Base-by-base conservation (phyloP, 768 basidiomycete genomes). In the Boletus rex-veris region DNA sequence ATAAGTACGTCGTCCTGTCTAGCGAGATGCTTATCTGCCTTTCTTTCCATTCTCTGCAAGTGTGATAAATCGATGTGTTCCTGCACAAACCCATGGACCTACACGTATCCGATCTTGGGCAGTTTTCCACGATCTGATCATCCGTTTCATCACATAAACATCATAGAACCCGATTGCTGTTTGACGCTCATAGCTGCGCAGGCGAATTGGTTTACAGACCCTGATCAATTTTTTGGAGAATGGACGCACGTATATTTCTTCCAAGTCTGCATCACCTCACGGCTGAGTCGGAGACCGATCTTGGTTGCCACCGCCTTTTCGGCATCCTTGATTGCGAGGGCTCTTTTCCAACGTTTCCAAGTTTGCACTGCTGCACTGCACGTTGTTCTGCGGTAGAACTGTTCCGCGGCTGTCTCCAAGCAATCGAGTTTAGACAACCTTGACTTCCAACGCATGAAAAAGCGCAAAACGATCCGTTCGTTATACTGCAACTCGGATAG, bases 261-360 rank as follows among this genome's bases (percentile, higher is more conserved):
- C 90, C 90, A 92, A 18, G 65, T 55, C 47, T 74, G 70, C 63
- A 90, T 69, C 5, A 73, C 71, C 39, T 73, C 71, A 11, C 71
- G 70, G 59, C 82, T 70, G 37, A 87, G 67, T 52, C 87, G 77
- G 24, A 75, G 62, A 21, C 75, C 74, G 3, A 80, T 73, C 50
- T 73, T 76, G 38, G 75, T 73, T 1, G 65, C 57, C 54, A 89
- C 67, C 0, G 66, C 59, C 46, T 67, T 76, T 65, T 83, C 81
- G 3, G 75, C 72, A 36, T 69, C 68, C 35, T 72, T 74, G 55
- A 86, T 58, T 35, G 77, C 70, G 2, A 75, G 66, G 2, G 71
- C 69, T 11, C 67, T 69, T 57, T 73, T 77, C 90, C 90, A 92
- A 30, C 69, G 62, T 54, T 78, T 74, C 83, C 85, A 90, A 45